Conservation (phyloP, 2,329 filamentous ascomycete genomes). For the Ophiobolus disseminans region DNA sequence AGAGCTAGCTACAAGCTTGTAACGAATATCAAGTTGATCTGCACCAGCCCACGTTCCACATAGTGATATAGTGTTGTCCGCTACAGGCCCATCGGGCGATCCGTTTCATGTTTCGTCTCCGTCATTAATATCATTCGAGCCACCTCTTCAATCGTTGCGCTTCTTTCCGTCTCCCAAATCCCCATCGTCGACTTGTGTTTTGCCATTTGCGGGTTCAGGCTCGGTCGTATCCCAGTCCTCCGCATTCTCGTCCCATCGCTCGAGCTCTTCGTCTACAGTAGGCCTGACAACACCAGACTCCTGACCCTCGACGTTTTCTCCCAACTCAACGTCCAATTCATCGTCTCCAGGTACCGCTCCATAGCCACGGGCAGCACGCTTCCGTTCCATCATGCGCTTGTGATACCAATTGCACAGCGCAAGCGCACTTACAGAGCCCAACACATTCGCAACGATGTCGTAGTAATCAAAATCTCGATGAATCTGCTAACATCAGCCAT, state of each 20-base stretch:
- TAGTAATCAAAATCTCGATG: slow-evolving; percentile 72
- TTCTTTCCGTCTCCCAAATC: slow-evolving; percentile 50
- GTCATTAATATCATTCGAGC: slow-evolving; percentile 18
- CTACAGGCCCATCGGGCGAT: neutral
- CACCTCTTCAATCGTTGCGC: slow-evolving; percentile 48
- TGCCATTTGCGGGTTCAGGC: slow-evolving; percentile 38
- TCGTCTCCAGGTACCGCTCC: slow-evolving; percentile 70
- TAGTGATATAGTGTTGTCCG: no score
- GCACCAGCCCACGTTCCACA: slow-evolving; percentile 24
- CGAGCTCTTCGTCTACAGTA: slow-evolving; percentile 78
- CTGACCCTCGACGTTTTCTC: slow-evolving; percentile 63
- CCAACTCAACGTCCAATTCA: slow-evolving; percentile 74
- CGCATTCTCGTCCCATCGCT: slow-evolving; percentile 92
- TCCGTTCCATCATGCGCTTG: slow-evolving; percentile 90
- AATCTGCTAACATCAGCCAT: slow-evolving; percentile 41
- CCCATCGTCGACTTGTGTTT: slow-evolving; percentile 32
- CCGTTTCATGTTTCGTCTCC: slow-evolving; percentile 2
- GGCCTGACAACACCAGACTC: slow-evolving; percentile 67
- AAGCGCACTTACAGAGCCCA: slow-evolving; percentile 76
- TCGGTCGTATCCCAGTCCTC: slow-evolving; percentile 71
- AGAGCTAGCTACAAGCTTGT: slow-evolving; percentile 46
- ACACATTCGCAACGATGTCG: slow-evolving; percentile 86
- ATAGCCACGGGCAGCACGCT: slow-evolving; percentile 76
- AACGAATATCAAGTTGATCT: slow-evolving; percentile 47
- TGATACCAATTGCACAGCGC: slow-evolving; percentile 90